Evolutionary conservation across 2,329 filamentous ascomycete species (phyloP), one percentile per base, ranked within the genome.

Genomic region (Xylaria sp.): DNA sequence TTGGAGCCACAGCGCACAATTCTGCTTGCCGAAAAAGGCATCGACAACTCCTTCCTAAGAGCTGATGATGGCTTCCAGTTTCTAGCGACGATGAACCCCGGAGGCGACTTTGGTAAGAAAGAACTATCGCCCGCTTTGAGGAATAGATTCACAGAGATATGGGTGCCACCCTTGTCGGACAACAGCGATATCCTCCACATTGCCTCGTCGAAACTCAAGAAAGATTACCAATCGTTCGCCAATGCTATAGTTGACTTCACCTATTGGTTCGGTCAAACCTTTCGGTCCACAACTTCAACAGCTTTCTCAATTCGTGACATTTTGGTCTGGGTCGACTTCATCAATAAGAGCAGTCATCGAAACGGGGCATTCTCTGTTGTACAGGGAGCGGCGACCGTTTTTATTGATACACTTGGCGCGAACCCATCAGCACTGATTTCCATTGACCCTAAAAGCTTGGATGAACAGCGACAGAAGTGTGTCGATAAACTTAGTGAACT

Each of bases 121-220:
- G 95, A 99, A 76, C 84, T 99, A 12, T 99, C 95, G 0, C 95
- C 95, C 2, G 96, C 95, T 14, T 80, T 99, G 63, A 87, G 95
- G 47, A 99, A 99, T 75, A 91, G 95, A 63, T 97, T 99, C 75
- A 99, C 95, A 0, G 95, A 99, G 77, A 97, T 99, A 8, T 99
- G 95, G 95, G 95, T 98, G 0, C 93, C 95, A 1, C 86, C 94
- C 1, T 80, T 98, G 61, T 93, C 92, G 0, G 91, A 94, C 63
- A 85, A 87, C 54, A 89, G 93, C 31, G 96, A 99, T 73, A 89
- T 98, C 35, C 79, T 93, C 19, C 90, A 96, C 45, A 99, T 99
- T 68, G 87, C 98, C 15, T 81, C 84, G 54, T 87, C 89, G 12
- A 97, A 96, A 75, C 82, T 99, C 17, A 77, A 78, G 3, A 75